Evolutionary conservation across 306 rosid species (phyloP), one percentile per base, ranked within the genome.

Genomic region (Malus sieversii): DNA sequence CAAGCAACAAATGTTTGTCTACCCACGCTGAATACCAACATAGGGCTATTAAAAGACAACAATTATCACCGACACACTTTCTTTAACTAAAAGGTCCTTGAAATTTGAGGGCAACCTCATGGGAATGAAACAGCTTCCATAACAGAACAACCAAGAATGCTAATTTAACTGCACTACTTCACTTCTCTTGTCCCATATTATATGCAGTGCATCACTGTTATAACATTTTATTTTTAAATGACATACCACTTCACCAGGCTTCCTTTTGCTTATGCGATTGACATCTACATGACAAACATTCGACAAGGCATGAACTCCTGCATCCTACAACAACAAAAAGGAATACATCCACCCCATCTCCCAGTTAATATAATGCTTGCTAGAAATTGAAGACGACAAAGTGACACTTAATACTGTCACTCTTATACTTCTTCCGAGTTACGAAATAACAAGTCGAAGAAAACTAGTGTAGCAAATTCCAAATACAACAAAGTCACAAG

Each of bases 271-370:
- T 68, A 79, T 87, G 46, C 97, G 96, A 81, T 95, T 86, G 30
- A 95, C 86, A 82, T 95, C 93, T 19, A 90, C 97, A 79, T 95
- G 99, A 81, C 90, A 92, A 76, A 90, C 93, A 82, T 95, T 95
- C 25, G 97, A 95, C 70, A 95, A 81, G 75, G 99, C 99, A 77
- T 95, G 99, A 20, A 95, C 99, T 80, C 99, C 97, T 72, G 97
- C 96, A 86, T 95, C 99, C 99, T 95, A 76, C 71, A 85, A 40
- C 65, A 44, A 25, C n/a, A 75, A 30, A 79, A 45, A 15, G 48
- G 66, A 23, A 68, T 8, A 46, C 12, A 57, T 38, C 65, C 42
- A 76, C 23, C 51, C 44, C 72, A 81, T 69, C 13, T 73, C 44
- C 52, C 8, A 3, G 19, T 1, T 40, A 38, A 72, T 58, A 23